phyloP scores from a whole-genome alignment of 352 stramenopile genomes.

The Globisporangium nagaii region DNA sequence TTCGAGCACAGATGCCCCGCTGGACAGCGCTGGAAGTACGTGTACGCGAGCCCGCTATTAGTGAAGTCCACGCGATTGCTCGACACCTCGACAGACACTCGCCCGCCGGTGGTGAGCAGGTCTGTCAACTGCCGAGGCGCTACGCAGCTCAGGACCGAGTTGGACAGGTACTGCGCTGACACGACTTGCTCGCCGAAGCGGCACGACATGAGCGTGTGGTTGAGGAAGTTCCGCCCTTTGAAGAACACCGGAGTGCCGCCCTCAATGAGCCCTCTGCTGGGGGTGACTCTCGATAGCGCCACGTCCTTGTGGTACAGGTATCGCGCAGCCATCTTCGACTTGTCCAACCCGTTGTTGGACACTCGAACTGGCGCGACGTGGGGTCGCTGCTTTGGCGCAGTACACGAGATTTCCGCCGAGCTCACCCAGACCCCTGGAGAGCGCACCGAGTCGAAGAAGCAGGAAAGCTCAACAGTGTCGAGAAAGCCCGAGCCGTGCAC shows the following conservation, averaged over 20 bases:
- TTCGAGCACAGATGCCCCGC: slow-evolving; percentile 52
- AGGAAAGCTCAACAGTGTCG: slow-evolving; percentile 48
- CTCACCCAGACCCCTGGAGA: slow-evolving; percentile 48
- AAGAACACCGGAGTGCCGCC: slow-evolving; percentile 88
- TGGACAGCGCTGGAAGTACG: slow-evolving; percentile 67
- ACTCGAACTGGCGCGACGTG: slow-evolving; percentile 70
- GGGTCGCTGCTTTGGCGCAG: slow-evolving; percentile 45
- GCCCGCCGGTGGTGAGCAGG: slow-evolving; percentile 27
- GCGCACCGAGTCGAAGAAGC: slow-evolving; percentile 33
- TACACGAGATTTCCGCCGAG: slow-evolving; percentile 43
- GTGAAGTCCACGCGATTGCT: slow-evolving; percentile 86
- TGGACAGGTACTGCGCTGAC: slow-evolving; percentile 74
- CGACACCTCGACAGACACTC: slow-evolving; percentile 78
- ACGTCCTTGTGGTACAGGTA: slow-evolving; percentile 89
- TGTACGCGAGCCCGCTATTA: slow-evolving; percentile 53
- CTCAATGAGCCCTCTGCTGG: slow-evolving; percentile 63
- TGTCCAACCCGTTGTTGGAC: slow-evolving; percentile 77
- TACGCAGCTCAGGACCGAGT: slow-evolving; percentile 74
- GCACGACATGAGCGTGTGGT: slow-evolving; percentile 83
- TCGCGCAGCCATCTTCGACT: slow-evolving; percentile 20
- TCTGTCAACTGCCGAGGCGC: slow-evolving; percentile 59
- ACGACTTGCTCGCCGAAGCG: slow-evolving; percentile 73
- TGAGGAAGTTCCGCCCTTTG: slow-evolving; percentile 92
- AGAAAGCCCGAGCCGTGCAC: slow-evolving; percentile 60
- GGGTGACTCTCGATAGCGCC: slow-evolving; percentile 69